phyloP scores from a whole-genome alignment of 148 eudicot genomes.

The Silene uniflora region DNA sequence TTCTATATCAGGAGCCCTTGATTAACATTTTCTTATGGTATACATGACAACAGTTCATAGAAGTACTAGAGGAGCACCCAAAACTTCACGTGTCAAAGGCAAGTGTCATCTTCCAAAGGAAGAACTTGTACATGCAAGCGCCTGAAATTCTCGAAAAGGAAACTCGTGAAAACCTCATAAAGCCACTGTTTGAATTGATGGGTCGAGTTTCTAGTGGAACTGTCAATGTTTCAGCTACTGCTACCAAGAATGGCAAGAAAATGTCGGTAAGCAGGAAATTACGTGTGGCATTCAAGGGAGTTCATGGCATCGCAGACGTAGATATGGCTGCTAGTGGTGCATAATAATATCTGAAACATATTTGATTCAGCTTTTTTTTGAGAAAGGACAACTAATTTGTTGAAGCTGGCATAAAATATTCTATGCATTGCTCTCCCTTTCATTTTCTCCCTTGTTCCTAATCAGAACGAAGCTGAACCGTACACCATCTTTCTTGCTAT shows the following conservation, averaged over 20 bases:
- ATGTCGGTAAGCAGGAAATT: constrained; percentile 59
- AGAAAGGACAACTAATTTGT: not conserved
- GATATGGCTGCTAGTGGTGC: constrained; percentile 77
- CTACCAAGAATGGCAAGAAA: constrained; percentile 53
- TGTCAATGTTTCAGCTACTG: constrained; percentile 62
- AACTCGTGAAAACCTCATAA: constrained; percentile 71
- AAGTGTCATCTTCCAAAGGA: constrained; percentile 64
- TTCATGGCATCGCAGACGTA: constrained; percentile 62
- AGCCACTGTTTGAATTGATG: constrained; percentile 76
- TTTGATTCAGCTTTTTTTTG: not conserved
- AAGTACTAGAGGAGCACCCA: constrained; percentile 70
- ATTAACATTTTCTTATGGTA: constrained; percentile 8
- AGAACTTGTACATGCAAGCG: constrained; percentile 92
- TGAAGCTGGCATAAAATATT: not conserved
- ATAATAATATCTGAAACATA: constrained; percentile 15
- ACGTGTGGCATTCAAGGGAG: constrained; percentile 68
- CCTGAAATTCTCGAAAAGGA: constrained; percentile 93
- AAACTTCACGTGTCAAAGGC: constrained; percentile 63
- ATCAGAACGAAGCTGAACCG: not conserved
- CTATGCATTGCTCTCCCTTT: not conserved
- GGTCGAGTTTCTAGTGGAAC: constrained; percentile 47
- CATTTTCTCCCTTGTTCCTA: constrained; percentile 7
- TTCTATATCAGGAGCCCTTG: not conserved
- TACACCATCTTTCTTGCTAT: not conserved
- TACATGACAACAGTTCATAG: constrained; percentile 64